Conservation (phyloP, 306 rosid species). For the Sesbania bispinosa region DNA sequence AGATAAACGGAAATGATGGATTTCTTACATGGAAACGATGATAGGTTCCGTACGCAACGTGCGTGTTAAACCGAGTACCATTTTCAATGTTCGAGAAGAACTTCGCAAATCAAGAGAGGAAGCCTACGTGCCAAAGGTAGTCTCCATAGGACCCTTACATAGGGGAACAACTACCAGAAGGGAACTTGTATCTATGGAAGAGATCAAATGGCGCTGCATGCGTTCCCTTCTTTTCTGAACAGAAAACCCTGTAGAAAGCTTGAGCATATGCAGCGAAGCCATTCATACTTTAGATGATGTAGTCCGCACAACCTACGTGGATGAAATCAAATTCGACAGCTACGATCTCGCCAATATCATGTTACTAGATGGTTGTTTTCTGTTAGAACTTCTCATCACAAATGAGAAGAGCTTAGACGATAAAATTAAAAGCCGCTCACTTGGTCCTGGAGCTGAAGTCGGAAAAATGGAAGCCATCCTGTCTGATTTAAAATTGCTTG, state of each 20-base stretch:
- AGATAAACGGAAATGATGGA: no score
- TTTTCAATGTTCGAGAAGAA: no score
- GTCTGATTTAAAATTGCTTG: not conserved
- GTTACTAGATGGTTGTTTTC: not conserved
- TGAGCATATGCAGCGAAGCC: not conserved
- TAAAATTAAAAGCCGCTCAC: not conserved
- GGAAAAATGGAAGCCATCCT: not conserved
- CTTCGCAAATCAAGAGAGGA: no score
- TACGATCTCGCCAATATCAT: not conserved
- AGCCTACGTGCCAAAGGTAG: not conserved
- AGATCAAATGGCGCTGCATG: not conserved
- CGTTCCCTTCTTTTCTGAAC: not conserved
- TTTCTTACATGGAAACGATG: no score
- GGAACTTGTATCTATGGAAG: not conserved
- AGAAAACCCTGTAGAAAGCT: not conserved
- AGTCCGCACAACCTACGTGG: not conserved
- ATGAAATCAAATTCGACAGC: not conserved
- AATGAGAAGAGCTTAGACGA: not conserved
- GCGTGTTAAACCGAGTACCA: no score
- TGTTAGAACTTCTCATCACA: not conserved
- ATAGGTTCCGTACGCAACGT: no score
- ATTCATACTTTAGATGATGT: not conserved
- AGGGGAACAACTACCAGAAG: not conserved
- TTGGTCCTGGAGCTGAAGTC: not conserved
- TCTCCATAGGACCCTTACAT: not conserved